Percentiles rank a stretch among this genome's conserved stretches.
These are phyloP conservation scores for Apiospora malaysiana DNA, from an alignment of 2,329 filamentous ascomycete genomes.

Conservation along the genomic window DNA sequence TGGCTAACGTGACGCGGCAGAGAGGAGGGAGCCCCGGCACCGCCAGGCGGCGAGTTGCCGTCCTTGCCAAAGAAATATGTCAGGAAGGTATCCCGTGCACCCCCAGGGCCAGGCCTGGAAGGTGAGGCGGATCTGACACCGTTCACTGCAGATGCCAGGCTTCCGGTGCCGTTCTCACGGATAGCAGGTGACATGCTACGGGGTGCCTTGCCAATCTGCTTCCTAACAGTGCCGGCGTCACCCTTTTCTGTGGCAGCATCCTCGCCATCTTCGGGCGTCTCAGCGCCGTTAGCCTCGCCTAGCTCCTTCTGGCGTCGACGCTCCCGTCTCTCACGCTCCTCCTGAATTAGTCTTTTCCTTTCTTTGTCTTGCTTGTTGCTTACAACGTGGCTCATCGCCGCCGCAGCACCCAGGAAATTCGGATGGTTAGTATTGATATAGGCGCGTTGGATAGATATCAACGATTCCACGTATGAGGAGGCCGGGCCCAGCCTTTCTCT, in stretches of 20 bases:
- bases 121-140: slow-evolving; percentile 67
- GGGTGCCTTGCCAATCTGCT: slow-evolving; percentile 63
- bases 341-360: slow-evolving; percentile 77
- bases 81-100: slow-evolving; percentile 87
- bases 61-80: slow-evolving; percentile 99
- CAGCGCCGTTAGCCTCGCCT: slow-evolving; percentile 74
- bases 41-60: slow-evolving; percentile 60
- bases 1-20: slow-evolving; percentile 75
- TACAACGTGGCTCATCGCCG: slow-evolving; percentile 97
- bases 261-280: slow-evolving; percentile 71
- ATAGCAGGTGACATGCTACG: slow-evolving; percentile 86
- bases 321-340: slow-evolving; percentile 87
- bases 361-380: slow-evolving; percentile 94
- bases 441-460: slow-evolving; percentile 95
- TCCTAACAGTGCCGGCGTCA: slow-evolving; percentile 65
- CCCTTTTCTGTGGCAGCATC: slow-evolving; percentile 60
- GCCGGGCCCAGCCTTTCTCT: slow-evolving; percentile 90
- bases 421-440: slow-evolving; percentile 99
- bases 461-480: slow-evolving; percentile 90
- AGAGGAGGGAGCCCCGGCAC: slow-evolving; percentile 46
- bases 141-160: slow-evolving; percentile 71
- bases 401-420: slow-evolving; percentile 95
- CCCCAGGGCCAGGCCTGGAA: slow-evolving; percentile 64
- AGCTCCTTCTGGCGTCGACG: slow-evolving; percentile 83
- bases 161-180: slow-evolving; percentile 73